Conservation (phyloP, 805 yeast species). For the Saccharomycodes ludwigii region DNA sequence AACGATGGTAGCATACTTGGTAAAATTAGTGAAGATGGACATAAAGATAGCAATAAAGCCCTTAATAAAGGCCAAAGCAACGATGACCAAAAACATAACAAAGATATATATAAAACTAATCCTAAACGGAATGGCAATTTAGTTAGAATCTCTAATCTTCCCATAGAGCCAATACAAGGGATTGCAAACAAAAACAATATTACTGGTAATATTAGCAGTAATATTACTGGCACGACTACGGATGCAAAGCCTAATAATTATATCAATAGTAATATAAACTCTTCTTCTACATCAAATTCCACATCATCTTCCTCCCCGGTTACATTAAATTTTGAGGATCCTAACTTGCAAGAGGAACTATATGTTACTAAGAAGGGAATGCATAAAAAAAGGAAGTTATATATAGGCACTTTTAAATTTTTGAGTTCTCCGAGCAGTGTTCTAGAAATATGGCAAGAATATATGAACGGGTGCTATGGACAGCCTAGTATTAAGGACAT, state of each 20-base stretch:
- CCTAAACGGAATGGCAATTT: too few species aligned
- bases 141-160: too few species aligned
- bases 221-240: neutral
- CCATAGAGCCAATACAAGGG: neutral
- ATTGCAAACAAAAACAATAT: constrained; percentile 2
- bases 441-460: constrained; percentile 45
- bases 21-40: too few species aligned
- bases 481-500: constrained; percentile 40
- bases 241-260: constrained; percentile 1
- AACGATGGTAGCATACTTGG: too few species aligned
- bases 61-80: too few species aligned
- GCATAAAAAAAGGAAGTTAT: constrained; percentile 16
- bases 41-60: too few species aligned
- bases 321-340: constrained; percentile 2
- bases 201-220: constrained; percentile 2
- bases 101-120: too few species aligned
- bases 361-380: constrained; percentile 8
- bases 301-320: neutral
- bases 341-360: constrained; percentile 9
- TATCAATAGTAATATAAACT: neutral
- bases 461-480: constrained; percentile 36
- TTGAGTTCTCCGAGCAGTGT: constrained; percentile 34
- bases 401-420: constrained; percentile 25
- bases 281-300: neutral
- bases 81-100: too few species aligned